Base-by-base conservation (phyloP, 2,329 filamentous ascomycete species). In the Ramularia endophylla region DNA sequence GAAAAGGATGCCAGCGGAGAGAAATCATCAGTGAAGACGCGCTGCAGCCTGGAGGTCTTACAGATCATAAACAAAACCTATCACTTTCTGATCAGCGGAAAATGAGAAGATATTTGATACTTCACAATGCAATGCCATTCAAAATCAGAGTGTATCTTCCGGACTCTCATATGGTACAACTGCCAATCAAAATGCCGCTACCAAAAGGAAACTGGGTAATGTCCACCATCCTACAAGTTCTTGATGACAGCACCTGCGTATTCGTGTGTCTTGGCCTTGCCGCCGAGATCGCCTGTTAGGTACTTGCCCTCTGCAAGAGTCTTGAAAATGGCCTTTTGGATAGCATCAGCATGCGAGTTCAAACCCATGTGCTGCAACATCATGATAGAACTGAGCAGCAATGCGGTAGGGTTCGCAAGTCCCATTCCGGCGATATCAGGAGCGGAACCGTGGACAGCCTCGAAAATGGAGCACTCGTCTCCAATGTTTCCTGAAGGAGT, bases 311-410 rank as follows among this genome's bases (percentile, higher is more conserved):
- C 89, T 47, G 88, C 84, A 54, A 98, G 78, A 48, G 89, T 94
- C 66, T 85, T 86, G 69, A 98, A 97, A 63, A 90, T 94, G 54
- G 92, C 92, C 69, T 80, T 85, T 77, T 97, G 87, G 64, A 98
- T 97, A 67, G 81, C 82, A 66, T 75, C 68, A 56, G 92, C 92
- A 67, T 97, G 81, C 51, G 87, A 77, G 67, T 73, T 81, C 53
- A 98, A 77, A 61, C 85, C 82, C 90, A 98, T 97, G 74, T 98
- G 92, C 70, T 92, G 83, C 77, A 98, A 73, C 92, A 98, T 97
- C 92, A 98, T 97, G 74, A 97, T 92, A 67, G 86, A 94, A 69
- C 80, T 87, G 62, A 97, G 84, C 53, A 98, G 81, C 57, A 98
- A 81, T 46, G 92, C 92, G 48, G 92, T 97, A 50, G 92, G 92